Conservation (phyloP, 768 basidiomycete genomes). For the Cystofilobasidium ferigula region DNA sequence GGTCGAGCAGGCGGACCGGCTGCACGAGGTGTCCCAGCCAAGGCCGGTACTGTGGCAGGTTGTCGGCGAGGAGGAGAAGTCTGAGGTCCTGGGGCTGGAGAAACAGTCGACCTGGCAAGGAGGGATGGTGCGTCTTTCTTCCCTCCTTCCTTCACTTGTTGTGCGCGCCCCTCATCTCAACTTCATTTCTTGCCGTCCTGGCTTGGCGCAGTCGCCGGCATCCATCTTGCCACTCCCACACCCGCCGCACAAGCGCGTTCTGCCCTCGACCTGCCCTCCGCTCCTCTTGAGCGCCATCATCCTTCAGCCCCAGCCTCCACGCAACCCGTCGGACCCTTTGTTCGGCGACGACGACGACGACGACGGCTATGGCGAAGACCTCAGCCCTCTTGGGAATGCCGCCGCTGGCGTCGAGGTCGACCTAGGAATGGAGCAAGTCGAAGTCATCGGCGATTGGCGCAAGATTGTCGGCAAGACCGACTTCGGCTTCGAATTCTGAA, state of each 20-base stretch:
- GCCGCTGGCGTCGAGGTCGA: slow-evolving; percentile 16
- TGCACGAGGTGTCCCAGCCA: neutral
- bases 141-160: neutral
- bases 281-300: slow-evolving; percentile 17
- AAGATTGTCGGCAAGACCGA: slow-evolving; percentile 1
- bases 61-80: neutral
- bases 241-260: neutral
- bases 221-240: neutral
- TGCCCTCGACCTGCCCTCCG: slow-evolving; percentile 9
- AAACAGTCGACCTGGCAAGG: neutral
- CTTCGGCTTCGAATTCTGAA: slow-evolving; percentile 16
- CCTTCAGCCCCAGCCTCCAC: slow-evolving; percentile 1
- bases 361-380: neutral
- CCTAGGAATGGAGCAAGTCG: slow-evolving; percentile 11
- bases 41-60: slow-evolving; percentile 9
- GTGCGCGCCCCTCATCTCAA: too few relatives aligned
- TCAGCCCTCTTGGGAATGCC: neutral
- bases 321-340: neutral
- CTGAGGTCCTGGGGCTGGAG: neutral
- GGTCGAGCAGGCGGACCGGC: neutral
- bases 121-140: neutral
- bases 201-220: neutral
- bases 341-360: neutral
- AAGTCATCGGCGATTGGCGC: slow-evolving; percentile 15
- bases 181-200: neutral